These are phyloP conservation scores for Backusella australiensis DNA, from an alignment of 192 early-diverging fungal genomes.

Conservation along the genomic window DNA sequence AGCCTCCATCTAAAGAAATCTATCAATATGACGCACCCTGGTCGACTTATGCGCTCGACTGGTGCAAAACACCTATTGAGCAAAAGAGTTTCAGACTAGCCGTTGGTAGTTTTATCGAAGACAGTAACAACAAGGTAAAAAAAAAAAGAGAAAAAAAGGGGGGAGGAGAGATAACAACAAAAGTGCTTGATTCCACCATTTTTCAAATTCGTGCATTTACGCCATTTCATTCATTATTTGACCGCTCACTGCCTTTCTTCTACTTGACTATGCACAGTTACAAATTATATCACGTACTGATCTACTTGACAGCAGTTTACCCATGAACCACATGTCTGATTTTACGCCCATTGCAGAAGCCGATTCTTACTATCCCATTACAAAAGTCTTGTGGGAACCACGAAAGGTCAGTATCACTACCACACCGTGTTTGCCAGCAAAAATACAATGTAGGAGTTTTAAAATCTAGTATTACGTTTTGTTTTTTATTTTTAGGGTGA, in stretches of 20 bases:
- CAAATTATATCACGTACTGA: constrained; percentile 63
- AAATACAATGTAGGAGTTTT: constrained; percentile 4
- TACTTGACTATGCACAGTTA: constrained; percentile 38
- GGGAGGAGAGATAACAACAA: not conserved
- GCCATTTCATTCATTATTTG: not conserved
- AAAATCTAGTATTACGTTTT: not conserved
- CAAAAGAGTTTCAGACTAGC: constrained; percentile 77
- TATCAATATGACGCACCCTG: constrained; percentile 81
- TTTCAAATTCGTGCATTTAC: not conserved
- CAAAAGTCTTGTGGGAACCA: constrained; percentile 90
- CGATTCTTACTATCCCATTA: constrained; percentile 84
- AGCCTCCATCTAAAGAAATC: constrained; percentile 60
- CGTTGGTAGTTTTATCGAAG: constrained; percentile 77
- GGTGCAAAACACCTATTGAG: constrained; percentile 69
- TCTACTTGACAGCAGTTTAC: constrained; percentile 35
- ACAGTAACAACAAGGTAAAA: constrained; percentile 65
- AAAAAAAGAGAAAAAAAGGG: not conserved
- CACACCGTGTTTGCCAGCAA: not conserved
- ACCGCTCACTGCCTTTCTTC: too few species aligned
- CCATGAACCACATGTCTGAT: constrained; percentile 47
- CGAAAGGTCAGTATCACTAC: constrained; percentile 42
- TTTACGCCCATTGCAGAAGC: constrained; percentile 75
- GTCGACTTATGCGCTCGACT: constrained; percentile 87
- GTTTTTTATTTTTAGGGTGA: not conserved
- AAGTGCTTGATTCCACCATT: not conserved